Conservation (phyloP, 257 asterid genomes). For the Echites panduratus region DNA sequence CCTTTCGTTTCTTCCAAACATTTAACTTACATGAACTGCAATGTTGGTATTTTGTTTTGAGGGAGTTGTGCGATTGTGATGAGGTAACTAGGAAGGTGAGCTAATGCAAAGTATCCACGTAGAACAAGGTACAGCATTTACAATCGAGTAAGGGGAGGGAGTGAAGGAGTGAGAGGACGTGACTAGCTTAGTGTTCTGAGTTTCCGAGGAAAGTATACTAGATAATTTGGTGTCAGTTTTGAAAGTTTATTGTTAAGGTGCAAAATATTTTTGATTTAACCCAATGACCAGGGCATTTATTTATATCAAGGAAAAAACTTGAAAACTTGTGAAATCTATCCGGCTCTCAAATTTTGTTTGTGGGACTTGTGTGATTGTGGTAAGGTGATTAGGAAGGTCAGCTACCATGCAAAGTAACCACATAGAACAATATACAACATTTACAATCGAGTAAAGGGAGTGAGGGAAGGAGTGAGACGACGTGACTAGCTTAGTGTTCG, state of each 20-base stretch:
- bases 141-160: background rate
- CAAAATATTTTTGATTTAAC: background rate
- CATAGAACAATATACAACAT: background rate
- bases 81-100: background rate
- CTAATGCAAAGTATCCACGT: background rate
- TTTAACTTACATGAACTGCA: background rate
- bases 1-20: background rate
- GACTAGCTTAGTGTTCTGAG: background rate
- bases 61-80: background rate
- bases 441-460: background rate
- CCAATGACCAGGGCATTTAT: background rate
- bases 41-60: background rate
- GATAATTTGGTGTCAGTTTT: background rate
- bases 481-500: background rate
- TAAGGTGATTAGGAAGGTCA: background rate
- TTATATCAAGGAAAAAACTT: background rate
- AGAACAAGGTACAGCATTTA: background rate
- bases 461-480: background rate
- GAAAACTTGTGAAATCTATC: background rate
- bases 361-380: too few species aligned
- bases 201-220: background rate
- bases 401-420: background rate
- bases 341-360: background rate
- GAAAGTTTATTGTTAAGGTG: background rate
- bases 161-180: background rate